Conservation (phyloP, 2,329 filamentous ascomycete genomes). For the Epichloe sylvatica region DNA sequence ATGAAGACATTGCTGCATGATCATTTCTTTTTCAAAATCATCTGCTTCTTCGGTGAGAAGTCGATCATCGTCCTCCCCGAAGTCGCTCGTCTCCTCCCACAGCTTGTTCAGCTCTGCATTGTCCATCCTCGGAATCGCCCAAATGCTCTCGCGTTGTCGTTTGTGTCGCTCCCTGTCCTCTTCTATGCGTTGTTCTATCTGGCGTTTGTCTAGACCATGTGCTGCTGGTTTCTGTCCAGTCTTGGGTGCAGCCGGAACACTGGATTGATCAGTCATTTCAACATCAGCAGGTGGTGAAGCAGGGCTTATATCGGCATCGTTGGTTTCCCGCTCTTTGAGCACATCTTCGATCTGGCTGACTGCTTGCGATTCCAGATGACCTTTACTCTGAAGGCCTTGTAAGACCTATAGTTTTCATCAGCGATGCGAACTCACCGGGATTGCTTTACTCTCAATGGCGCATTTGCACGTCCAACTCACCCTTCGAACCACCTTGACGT, state of each 20-base stretch:
- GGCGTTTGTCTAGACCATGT: conserved; percentile 57
- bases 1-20: conserved; percentile 27
- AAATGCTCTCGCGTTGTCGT: conserved; percentile 77
- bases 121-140: conserved; percentile 57
- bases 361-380: conserved; percentile 58
- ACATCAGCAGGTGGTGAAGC: conserved; percentile 34
- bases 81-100: conserved; percentile 77
- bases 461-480: conserved; percentile 29
- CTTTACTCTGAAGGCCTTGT: conserved; percentile 53
- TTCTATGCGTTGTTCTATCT: conserved; percentile 92
- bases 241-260: conserved; percentile 27
- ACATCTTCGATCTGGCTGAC: conserved; percentile 71
- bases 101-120: conserved; percentile 63
- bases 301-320: conserved; percentile 40
- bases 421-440: background rate
- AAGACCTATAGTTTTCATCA: conserved; percentile 38
- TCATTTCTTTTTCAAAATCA: conserved; percentile 31
- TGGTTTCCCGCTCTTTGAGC: conserved; percentile 63
- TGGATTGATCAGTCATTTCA: conserved; percentile 27
- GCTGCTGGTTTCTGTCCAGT: conserved; percentile 18
- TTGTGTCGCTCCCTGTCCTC: conserved; percentile 95
- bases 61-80: conserved; percentile 75
- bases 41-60: conserved; percentile 58
- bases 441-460: too few relatives aligned
- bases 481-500: conserved; percentile 81